Evolutionary conservation across 2,329 filamentous ascomycete genomes (phyloP), one percentile per base, ranked within the genome.

Genomic region (Byssoonygena ceratinophila): DNA sequence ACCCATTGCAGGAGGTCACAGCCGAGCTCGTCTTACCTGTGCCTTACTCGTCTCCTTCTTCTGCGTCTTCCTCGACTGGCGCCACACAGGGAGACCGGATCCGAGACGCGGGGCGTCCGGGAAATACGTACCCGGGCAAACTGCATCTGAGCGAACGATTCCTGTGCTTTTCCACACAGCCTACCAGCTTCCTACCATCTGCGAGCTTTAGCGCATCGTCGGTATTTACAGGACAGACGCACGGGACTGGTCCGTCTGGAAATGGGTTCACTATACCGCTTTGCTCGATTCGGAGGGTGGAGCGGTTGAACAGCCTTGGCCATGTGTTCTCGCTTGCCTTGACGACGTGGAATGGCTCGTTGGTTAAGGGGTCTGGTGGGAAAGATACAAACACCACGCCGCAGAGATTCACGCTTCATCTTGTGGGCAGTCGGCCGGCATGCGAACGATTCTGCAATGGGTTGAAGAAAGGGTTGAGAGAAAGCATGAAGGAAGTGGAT

Each of bases 361-460:
- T 74, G 76, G 81, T 60, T 70, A 87, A 67, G 71, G 76, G 60
- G 56, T 3, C 34, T 5, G 72, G 55, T 59, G 72, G 61, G 56
- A 69, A 49, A 71, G 57, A 52, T 48, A 70, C 58, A 57, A 58
- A 46, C 32, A 78, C 63, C 76, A 80, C 46, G 51, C 85, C 89
- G 57, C 92, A 96, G 66, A 86, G 89, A 63, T 85, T 98, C 59
- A 95, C 89, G 1, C 80, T 98, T 55, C 87, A 95, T 68, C 81
- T 98, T 46, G 87, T 88, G 25, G 91, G 90, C 25, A 92, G 85
- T 64, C 82, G 91, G 52, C 87, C 85, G 64, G 83, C 86, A 45
- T 97, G 91, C 67, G 92, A 98, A 70, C 79, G 89, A 51, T 98
- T 98, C 71, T 98, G 92, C 67, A 92, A 98, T 71, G 88, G 86